These are phyloP conservation scores for Mortierella sp. DNA, from an alignment of 371 early-diverging fungal genomes.

Conservation along the genomic window DNA sequence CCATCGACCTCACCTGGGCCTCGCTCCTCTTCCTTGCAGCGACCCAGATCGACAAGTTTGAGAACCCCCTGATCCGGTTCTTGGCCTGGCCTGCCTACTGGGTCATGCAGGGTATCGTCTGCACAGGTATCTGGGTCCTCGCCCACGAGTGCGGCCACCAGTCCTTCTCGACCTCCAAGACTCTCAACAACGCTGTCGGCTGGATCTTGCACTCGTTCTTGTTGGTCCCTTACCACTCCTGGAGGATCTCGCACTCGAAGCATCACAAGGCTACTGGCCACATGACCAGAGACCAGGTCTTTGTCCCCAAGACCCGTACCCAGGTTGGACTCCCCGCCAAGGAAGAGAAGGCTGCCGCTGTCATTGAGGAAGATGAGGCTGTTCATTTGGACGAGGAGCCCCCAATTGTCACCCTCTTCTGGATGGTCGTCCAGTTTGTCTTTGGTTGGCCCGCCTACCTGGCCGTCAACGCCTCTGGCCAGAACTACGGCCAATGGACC, in stretches of 20 bases:
- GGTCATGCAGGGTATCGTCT: conserved; percentile 83
- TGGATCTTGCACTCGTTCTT: conserved; percentile 86
- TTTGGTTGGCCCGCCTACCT: conserved; percentile 92
- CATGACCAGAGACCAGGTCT: conserved; percentile 90
- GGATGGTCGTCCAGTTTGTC: conserved; percentile 73
- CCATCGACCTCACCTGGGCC: conserved; percentile 75
- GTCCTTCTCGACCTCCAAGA: conserved; percentile 82
- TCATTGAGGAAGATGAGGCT: conserved; percentile 56
- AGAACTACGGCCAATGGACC: conserved; percentile 78
- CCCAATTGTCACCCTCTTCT: conserved; percentile 73
- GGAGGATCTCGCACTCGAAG: conserved; percentile 80
- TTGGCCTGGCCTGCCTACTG: conserved; percentile 85
- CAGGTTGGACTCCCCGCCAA: conserved; percentile 63
- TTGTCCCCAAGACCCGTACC: conserved; percentile 81
- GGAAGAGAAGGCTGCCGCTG: conserved; percentile 45
- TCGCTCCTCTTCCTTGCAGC: conserved; percentile 75
- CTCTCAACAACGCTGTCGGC: conserved; percentile 86
- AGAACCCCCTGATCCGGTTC: conserved; percentile 61
- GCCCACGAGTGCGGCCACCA: conserved; percentile 93
- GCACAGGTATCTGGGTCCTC: conserved; percentile 91
- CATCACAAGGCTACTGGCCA: conserved; percentile 91
- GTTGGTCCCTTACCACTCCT: conserved; percentile 89
- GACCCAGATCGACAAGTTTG: conserved; percentile 72
- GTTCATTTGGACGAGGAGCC: conserved; percentile 71
- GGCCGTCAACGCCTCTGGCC: conserved; percentile 79